Base-by-base conservation (phyloP, 805 yeast species). In the Yamadazyma olivae region DNA sequence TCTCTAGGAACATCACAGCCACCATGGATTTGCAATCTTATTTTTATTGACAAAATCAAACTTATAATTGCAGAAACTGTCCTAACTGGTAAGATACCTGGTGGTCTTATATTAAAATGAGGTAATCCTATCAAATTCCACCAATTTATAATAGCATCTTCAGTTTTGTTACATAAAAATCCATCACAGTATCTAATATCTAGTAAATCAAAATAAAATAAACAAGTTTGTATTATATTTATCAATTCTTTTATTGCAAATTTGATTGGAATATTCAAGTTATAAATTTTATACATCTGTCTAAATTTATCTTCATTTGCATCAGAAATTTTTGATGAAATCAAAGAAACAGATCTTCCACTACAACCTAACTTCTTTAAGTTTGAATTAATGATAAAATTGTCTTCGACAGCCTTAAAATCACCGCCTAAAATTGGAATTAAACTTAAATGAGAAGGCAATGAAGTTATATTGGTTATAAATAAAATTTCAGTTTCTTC, bases 1-100 rank as follows among this genome's bases (percentile, higher is more conserved):
- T 93, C 98, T 51, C 87, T 84, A 13, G 79, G 93, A 40, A 70
- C 83, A 49, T 70, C 85, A 41, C 60, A 53, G 10, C 63, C 61
- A 9, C 63, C 63, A 35, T 54, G 43, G 6, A 57, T 33, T 28
- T 52, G 54, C 8, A 81, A 63, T 32, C 87, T 79, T 25, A 91
- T 52, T 45, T 88, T 75, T 31, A 86, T 74, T 37, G 88, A 79
- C 14, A 84, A 56, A 0, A 87, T 75, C 50, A 87, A 75, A 30
- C 97, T 93, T 6, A 93, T 58, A 2, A 93, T 68, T 0, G 93
- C 91, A 0, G 95, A 74, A 0, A 89, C 85, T 0, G 95, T 77
- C 3, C 75, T 66, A 0, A 89, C 74, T 0, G 84, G 79, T 38
- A 85, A 54, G 0, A 70, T 56, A 0, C 83, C 83, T 39, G 66